Evolutionary conservation across 805 yeast species (phyloP).

Genomic region (Candida lessepsii): DNA sequence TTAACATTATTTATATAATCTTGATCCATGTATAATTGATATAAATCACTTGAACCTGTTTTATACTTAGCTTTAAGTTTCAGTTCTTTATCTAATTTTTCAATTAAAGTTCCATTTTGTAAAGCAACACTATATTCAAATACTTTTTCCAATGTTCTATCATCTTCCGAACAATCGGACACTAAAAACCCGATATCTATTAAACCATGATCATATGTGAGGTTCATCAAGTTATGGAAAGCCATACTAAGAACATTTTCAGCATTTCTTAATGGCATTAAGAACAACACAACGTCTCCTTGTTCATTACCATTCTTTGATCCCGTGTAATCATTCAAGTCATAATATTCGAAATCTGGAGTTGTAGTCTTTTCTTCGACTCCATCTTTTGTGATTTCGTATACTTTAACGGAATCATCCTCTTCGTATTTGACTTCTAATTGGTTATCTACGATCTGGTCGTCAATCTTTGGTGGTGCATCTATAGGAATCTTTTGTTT

Average conservation of each 20-base stretch:
- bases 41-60: constrained; percentile 59
- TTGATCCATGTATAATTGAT: constrained; percentile 67
- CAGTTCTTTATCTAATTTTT: constrained; percentile 45
- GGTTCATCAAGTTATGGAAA: constrained; percentile 81
- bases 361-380: constrained; percentile 12
- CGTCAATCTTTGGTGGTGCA: constrained; percentile 11
- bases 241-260: constrained; percentile 74
- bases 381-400: constrained; percentile 21
- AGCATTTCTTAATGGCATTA: constrained; percentile 80
- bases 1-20: constrained; percentile 56
- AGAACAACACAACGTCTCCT: constrained; percentile 64
- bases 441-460: constrained; percentile 15
- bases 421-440: constrained; percentile 15
- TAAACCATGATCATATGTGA: constrained; percentile 77
- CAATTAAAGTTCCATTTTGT: constrained; percentile 66
- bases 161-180: constrained; percentile 72
- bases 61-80: constrained; percentile 23
- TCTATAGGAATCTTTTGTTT: not conserved
- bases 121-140: constrained; percentile 63
- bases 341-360: constrained; percentile 53
- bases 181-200: constrained; percentile 81
- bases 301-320: constrained; percentile 45
- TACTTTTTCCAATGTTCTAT: constrained; percentile 62
- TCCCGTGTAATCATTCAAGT: constrained; percentile 58
- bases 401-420: constrained; percentile 15